phyloP scores from a whole-genome alignment of 2,329 filamentous ascomycete genomes.

The Capronia coronata region DNA sequence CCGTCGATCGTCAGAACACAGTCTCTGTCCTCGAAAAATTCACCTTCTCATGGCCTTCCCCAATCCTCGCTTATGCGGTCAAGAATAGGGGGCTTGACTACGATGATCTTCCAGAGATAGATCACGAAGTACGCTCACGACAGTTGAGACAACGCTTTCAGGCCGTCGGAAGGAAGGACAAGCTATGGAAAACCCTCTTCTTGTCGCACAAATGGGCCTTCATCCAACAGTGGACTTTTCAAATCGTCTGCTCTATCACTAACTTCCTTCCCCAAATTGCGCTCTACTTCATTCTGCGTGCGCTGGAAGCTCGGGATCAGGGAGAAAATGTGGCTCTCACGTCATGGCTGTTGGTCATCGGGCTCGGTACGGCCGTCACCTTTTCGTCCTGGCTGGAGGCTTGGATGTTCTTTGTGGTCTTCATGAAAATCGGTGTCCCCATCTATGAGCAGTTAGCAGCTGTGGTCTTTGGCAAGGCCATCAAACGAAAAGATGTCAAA shows the following conservation, averaged over 20 bases:
- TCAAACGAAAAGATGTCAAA: constrained; percentile 71
- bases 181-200: constrained; percentile 57
- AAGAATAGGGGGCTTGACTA: constrained; percentile 57
- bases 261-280: constrained; percentile 65
- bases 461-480: constrained; percentile 68
- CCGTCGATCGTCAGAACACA: constrained; percentile 60
- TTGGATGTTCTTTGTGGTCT: constrained; percentile 62
- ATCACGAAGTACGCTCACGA: constrained; percentile 50
- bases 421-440: constrained; percentile 57
- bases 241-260: constrained; percentile 50
- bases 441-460: constrained; percentile 64
- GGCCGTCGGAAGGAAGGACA: constrained; percentile 31
- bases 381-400: constrained; percentile 54
- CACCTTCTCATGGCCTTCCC: constrained; percentile 59
- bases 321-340: constrained; percentile 45
- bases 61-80: constrained; percentile 50
- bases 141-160: constrained; percentile 46
- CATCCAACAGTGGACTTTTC: constrained; percentile 53
- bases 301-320: constrained; percentile 52
- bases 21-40: constrained; percentile 55
- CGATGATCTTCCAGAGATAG: constrained; percentile 56
- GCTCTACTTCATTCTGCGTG: constrained; percentile 58
- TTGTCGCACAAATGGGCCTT: constrained; percentile 53
- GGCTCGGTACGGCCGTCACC: constrained; percentile 56
- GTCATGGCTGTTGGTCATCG: constrained; percentile 63